Percentiles rank a stretch among this genome's conserved stretches.
Conservation (phyloP, 192 early-diverging fungal species). For the Diversispora epigaea region DNA sequence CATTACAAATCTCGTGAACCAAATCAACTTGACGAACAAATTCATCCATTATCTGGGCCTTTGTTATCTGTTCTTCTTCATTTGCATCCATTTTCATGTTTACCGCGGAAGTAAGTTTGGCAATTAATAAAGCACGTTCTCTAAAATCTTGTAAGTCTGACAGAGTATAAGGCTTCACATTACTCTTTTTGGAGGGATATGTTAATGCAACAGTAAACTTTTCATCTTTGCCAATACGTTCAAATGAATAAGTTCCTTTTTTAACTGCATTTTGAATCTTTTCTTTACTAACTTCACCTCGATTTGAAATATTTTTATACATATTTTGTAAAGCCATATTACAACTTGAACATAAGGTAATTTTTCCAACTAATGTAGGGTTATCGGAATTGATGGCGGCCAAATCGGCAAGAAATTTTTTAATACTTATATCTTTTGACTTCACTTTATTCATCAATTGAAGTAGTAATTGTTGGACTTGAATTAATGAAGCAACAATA, state of each 20-base stretch:
- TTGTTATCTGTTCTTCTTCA: no score
- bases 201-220: neutral
- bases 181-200: neutral
- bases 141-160: constrained; percentile 14
- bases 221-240: constrained; percentile 14
- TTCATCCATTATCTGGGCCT: constrained; percentile 12
- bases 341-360: neutral
- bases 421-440: neutral
- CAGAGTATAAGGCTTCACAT: neutral
- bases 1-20: constrained; percentile 9
- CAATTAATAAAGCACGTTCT: constrained; percentile 20
- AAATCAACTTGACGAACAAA: constrained; percentile 22
- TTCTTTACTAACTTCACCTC: constrained; percentile 31
- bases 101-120: neutral
- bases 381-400: neutral
- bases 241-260: constrained; percentile 24
- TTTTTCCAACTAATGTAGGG: neutral
- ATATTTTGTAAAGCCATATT: constrained; percentile 27
- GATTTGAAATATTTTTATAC: constrained; percentile 22
- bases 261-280: constrained; percentile 18
- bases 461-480: constrained; percentile 22
- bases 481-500: constrained; percentile 9
- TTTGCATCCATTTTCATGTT: neutral
- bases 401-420: neutral
- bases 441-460: constrained; percentile 11